Conservation (phyloP, 1,284 basidiomycete species). For the Ustilago shanxiensis region DNA sequence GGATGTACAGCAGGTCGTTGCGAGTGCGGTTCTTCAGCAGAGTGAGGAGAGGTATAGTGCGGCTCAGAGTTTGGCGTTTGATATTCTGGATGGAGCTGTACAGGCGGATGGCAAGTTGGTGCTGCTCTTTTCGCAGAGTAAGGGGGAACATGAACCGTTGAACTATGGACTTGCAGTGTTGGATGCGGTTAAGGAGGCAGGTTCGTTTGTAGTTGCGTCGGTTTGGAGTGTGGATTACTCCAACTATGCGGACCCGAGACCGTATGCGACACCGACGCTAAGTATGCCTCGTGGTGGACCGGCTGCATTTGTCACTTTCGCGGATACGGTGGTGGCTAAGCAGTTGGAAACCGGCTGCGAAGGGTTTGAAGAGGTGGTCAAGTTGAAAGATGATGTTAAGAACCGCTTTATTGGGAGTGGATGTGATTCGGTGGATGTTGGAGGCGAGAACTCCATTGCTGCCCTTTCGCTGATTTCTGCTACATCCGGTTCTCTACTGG, state of each 20-base stretch:
- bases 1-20: constrained; percentile 61
- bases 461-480: constrained; percentile 65
- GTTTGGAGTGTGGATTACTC: constrained; percentile 34
- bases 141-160: constrained; percentile 31
- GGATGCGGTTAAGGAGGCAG: constrained; percentile 33
- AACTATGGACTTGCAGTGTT: constrained; percentile 51
- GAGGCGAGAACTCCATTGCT: constrained; percentile 21
- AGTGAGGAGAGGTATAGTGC: constrained; percentile 54
- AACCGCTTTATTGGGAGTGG: constrained; percentile 68
- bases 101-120: constrained; percentile 39
- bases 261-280: constrained; percentile 55
- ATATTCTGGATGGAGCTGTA: constrained; percentile 45
- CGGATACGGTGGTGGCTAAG: constrained; percentile 57
- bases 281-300: constrained; percentile 61
- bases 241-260: constrained; percentile 57
- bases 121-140: constrained; percentile 54
- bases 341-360: constrained; percentile 42
- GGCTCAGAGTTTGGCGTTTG: constrained; percentile 41
- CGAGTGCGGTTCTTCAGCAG: constrained; percentile 49
- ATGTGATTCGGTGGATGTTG: constrained; percentile 35
- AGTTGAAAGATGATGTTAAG: constrained; percentile 64
- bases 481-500: constrained; percentile 56
- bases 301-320: constrained; percentile 62
- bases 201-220: constrained; percentile 42
- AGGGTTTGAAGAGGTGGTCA: constrained; percentile 69